Evolutionary conservation across 345 rosid species (phyloP).

Genomic region (Aquilaria yunnanensis): DNA sequence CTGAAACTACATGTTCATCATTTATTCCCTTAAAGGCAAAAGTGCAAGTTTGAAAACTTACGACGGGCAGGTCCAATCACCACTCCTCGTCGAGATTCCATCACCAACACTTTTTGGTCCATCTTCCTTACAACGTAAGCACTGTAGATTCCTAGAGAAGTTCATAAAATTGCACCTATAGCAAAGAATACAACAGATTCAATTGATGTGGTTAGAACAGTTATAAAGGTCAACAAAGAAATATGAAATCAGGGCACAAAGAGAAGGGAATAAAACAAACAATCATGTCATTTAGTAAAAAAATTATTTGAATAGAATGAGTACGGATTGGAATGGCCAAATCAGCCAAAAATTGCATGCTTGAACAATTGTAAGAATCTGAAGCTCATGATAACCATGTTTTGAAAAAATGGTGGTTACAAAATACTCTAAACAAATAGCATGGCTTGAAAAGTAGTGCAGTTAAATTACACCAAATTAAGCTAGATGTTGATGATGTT

Average conservation of each 20-base stretch:
- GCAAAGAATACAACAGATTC: constrained; percentile 7
- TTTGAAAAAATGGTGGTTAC: too few relatives aligned
- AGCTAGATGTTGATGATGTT: too few relatives aligned
- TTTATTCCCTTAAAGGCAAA: too few relatives aligned
- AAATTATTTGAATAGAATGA: not conserved
- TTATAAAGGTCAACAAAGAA: too few relatives aligned
- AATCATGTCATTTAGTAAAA: not conserved
- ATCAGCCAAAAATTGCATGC: not conserved
- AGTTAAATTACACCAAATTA: too few relatives aligned
- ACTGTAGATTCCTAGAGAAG: constrained; percentile 34
- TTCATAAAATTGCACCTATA: constrained; percentile 56
- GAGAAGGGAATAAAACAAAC: not conserved
- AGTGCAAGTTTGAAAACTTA: constrained; percentile 24
- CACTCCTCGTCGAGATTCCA: constrained; percentile 38
- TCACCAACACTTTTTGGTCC: constrained; percentile 24
- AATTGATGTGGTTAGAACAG: not conserved
- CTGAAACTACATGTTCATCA: too few relatives aligned
- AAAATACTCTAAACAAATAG: too few relatives aligned
- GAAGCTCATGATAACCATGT: too few relatives aligned
- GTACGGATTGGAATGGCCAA: not conserved
- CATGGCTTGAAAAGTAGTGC: too few relatives aligned
- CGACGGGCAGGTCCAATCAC: constrained; percentile 78
- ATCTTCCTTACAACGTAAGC: constrained; percentile 40
- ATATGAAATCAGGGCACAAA: not conserved
- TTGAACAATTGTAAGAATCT: not conserved